Evolutionary conservation across 2,329 filamentous ascomycete species (phyloP).

Genomic region (Aspergillus fumigatus): DNA sequence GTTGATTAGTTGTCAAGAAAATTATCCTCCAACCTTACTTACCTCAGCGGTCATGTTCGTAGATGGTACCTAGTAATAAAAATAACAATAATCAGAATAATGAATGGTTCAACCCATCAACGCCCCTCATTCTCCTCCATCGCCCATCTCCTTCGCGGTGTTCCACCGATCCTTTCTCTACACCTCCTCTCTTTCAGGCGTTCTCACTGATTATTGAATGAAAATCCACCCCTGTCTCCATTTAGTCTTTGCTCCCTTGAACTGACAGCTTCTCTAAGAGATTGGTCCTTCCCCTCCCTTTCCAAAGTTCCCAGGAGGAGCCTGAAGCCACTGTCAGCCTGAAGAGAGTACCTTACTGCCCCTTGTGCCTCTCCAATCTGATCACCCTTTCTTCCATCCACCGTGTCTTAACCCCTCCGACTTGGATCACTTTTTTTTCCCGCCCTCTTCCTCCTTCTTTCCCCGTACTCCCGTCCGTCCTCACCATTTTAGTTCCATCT

Average conservation of each 20-base stretch:
- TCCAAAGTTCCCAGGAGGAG: not conserved
- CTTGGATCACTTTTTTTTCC: slow-evolving; percentile 8
- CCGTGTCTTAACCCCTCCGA: slow-evolving; percentile 1
- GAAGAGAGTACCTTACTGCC: not conserved
- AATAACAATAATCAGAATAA: not conserved
- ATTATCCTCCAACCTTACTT: too few species aligned
- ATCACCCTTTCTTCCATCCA: slow-evolving; percentile 2
- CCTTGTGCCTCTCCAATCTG: not conserved
- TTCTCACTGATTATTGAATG: not conserved
- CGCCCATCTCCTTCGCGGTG: not conserved
- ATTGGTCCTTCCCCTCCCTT: not conserved
- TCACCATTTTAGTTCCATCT: not conserved
- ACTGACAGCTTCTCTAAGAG: not conserved
- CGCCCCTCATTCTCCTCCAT: not conserved
- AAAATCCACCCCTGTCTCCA: not conserved
- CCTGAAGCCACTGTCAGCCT: not conserved
- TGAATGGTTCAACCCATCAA: not conserved
- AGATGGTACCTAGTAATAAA: too few species aligned
- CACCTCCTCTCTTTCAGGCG: not conserved
- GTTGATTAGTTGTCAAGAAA: too few species aligned
- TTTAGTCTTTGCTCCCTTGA: not conserved
- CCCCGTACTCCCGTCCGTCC: slow-evolving; percentile 2
- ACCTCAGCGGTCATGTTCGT: too few species aligned
- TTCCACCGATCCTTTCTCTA: not conserved
- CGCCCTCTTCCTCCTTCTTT: slow-evolving; percentile 1